Base-by-base conservation (phyloP, 1,284 basidiomycete genomes). In the Macrocybe sp. region DNA sequence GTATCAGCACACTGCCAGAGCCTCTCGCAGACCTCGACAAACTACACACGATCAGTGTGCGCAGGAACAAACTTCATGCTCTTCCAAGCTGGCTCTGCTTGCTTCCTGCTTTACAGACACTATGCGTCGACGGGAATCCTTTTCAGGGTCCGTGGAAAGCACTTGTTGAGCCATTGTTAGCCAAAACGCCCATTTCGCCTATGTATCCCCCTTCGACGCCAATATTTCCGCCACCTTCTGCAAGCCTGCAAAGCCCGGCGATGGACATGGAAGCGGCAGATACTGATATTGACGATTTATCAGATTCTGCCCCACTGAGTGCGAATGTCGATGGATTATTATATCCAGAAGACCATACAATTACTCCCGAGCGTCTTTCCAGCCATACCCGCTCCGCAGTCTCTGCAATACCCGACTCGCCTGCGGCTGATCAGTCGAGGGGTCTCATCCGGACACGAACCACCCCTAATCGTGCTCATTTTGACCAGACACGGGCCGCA, bases 71-170 rank as follows among this genome's bases (percentile, higher is more conserved):
- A 61, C 75, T 99, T 59, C 78, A 90, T 55, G 80, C 85, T n/a
- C 75, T 99, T 30, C 96, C 96, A 3, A 83, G 88, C 52, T 99
- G 97, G 96, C 75, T 99, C 38, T 92, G 90, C 63, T 79, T 89
- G 32, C 75, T 99, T 31, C 76, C 81, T 12, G 79, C 81, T 36
- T 76, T 99, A 42, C 91, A 96, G 64, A 87, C 85, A 4, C 74
- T 99, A 2, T 85, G 88, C 53, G 81, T 99, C 30, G 96, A 98
- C 57, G 89, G 86, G 31, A 99, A 99, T 64, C 89, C 92, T 6
- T 97, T 98, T 67, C 85, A 90, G 53, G 86, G 89, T 3, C 88
- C 92, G 2, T 97, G 95, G 93, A 81, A 83, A 59, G 83, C 86
- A 31, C 75, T 99, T 47, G 84, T 97, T 28, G 86, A 89, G 49